A percentile compares a stretch with the other conserved stretches of the same genome.
Conservation (phyloP, 441 rosid species). For the Kokia cookei region DNA sequence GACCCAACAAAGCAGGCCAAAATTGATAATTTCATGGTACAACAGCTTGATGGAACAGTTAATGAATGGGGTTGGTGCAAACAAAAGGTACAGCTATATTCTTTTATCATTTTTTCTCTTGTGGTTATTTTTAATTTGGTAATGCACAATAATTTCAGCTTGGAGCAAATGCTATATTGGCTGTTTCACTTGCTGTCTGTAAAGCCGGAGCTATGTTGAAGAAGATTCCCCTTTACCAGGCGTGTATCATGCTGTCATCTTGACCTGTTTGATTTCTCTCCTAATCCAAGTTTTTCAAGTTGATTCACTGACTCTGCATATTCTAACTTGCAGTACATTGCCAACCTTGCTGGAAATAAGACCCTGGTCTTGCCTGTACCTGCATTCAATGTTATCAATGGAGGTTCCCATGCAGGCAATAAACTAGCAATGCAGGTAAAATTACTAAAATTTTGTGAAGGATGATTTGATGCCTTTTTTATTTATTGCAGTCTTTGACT, state of each 20-base stretch:
- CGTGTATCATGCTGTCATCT: not conserved
- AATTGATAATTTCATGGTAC: slow-evolving; percentile 40
- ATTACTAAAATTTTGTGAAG: not conserved
- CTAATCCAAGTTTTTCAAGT: not conserved
- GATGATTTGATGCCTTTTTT: not conserved
- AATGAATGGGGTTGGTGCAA: slow-evolving; percentile 50
- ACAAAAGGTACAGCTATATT: slow-evolving; percentile 27
- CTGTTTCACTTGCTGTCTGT: slow-evolving; percentile 43
- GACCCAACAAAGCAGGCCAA: slow-evolving; percentile 34
- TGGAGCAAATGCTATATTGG: slow-evolving; percentile 42
- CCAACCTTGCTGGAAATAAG: slow-evolving; percentile 47
- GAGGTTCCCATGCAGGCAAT: slow-evolving; percentile 53
- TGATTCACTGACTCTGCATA: not conserved
- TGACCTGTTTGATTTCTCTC: not conserved
- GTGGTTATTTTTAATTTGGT: not conserved
- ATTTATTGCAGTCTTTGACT: not conserved
- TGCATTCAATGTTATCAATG: slow-evolving; percentile 45
- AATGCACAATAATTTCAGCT: slow-evolving; percentile 19
- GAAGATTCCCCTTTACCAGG: slow-evolving; percentile 42
- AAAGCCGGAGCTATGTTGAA: slow-evolving; percentile 36
- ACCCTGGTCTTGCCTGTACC: slow-evolving; percentile 42
- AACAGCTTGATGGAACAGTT: slow-evolving; percentile 41
- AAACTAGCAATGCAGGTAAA: slow-evolving; percentile 49
- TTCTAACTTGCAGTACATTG: slow-evolving; percentile 36
- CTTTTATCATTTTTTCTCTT: not conserved